Evolutionary conservation across 495 filamentous ascomycete genomes (phyloP).

Genomic region (Bacidia rubella): DNA sequence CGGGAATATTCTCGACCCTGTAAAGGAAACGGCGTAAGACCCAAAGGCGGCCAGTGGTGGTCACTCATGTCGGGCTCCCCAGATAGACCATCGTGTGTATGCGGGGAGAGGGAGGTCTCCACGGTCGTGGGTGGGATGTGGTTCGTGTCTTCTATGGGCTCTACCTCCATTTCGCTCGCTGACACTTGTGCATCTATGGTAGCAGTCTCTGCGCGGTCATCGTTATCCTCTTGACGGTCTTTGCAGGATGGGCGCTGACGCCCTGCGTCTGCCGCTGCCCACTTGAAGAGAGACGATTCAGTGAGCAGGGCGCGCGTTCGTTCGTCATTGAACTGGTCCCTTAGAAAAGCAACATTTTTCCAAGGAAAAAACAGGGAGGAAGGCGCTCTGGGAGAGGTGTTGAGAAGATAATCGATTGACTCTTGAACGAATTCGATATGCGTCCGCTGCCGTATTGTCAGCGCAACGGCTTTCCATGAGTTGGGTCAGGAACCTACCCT

Average conservation of each 20-base stretch:
- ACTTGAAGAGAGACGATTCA: neutral
- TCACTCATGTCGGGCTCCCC: too few relatives aligned
- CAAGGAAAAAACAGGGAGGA: neutral
- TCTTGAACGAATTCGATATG: conserved; percentile 1
- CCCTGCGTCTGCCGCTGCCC: neutral
- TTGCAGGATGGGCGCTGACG: neutral
- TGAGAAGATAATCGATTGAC: conserved; percentile 16
- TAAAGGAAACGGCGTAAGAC: neutral
- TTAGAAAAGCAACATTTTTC: neutral
- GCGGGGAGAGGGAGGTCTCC: too few relatives aligned
- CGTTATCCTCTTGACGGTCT: neutral
- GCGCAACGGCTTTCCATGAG: too few relatives aligned
- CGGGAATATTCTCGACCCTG: conserved; percentile 12
- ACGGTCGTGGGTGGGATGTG: too few relatives aligned
- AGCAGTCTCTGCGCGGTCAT: too few relatives aligned
- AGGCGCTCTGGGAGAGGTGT: neutral
- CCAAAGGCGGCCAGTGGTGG: neutral
- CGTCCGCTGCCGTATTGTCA: neutral
- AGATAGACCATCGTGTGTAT: too few relatives aligned
- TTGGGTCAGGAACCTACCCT: conserved; percentile 16
- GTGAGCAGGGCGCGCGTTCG: neutral
- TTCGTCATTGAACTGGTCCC: neutral
- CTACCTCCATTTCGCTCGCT: too few relatives aligned
- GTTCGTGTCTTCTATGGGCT: too few relatives aligned
- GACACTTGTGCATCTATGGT: too few relatives aligned